Conservation (phyloP, 805 yeast species). For the Wickerhamiella spandovensis region DNA sequence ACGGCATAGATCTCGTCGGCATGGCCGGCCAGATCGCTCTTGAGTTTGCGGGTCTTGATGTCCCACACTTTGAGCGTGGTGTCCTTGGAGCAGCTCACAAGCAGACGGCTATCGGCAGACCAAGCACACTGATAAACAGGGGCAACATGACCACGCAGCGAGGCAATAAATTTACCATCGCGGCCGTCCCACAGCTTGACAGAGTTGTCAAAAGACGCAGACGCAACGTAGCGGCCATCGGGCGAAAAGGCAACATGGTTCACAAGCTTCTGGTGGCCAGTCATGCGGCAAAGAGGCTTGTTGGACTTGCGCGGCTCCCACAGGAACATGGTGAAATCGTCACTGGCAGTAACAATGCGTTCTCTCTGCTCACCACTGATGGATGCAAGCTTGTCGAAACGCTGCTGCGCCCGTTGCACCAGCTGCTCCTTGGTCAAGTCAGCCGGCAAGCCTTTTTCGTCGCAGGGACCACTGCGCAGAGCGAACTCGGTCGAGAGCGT, state of each 20-base stretch:
- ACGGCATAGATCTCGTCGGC: conserved; percentile 92
- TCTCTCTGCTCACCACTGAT: conserved; percentile 47
- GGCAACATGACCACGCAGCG: conserved; percentile 94
- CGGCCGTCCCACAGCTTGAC: conserved; percentile 94
- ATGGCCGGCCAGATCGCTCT: conserved; percentile 91
- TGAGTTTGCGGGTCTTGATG: conserved; percentile 67
- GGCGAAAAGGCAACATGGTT: conserved; percentile 95
- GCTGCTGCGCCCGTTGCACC: conserved; percentile 44
- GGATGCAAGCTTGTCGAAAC: conserved; percentile 50
- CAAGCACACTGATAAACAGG: conserved; percentile 96
- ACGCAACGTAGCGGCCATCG: conserved; percentile 79
- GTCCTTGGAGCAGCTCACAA: conserved; percentile 91
- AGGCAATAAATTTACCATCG: conserved; percentile 77
- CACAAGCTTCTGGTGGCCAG: conserved; percentile 94
- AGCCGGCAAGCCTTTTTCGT: conserved; percentile 42
- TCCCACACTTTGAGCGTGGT: conserved; percentile 97
- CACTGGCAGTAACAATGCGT: conserved; percentile 86
- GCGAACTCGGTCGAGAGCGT: conserved; percentile 85
- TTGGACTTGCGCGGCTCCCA: conserved; percentile 80
- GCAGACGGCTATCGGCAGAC: conserved; percentile 85
- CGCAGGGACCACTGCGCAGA: conserved; percentile 77
- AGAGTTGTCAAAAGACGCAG: conserved; percentile 91
- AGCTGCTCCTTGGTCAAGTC: conserved; percentile 22
- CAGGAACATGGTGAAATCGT: conserved; percentile 93
- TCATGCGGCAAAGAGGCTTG: conserved; percentile 86